Conservation (phyloP, 805 yeast species). For the Saturnispora ahearnii region DNA sequence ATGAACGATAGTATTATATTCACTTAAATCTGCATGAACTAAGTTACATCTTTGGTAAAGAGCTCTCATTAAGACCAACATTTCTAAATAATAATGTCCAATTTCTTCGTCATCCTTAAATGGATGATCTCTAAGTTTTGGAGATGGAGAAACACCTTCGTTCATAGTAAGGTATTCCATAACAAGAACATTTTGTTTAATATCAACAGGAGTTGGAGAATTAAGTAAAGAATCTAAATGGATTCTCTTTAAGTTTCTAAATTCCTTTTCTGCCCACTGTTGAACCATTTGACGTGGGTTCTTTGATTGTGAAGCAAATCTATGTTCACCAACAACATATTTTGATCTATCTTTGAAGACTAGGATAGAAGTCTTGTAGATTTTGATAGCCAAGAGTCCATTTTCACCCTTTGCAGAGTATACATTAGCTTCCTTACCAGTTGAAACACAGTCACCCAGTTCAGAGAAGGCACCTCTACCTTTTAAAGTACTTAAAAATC, state of each 20-base stretch:
- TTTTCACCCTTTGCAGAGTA: slow-evolving; percentile 59
- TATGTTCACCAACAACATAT: slow-evolving; percentile 91
- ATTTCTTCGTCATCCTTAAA: slow-evolving; percentile 57
- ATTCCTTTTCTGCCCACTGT: slow-evolving; percentile 98
- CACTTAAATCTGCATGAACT: slow-evolving; percentile 95
- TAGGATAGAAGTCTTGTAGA: slow-evolving; percentile 89
- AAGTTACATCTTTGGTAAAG: slow-evolving; percentile 82
- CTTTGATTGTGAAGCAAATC: slow-evolving; percentile 77
- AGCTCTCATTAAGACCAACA: slow-evolving; percentile 77
- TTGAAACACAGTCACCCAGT: slow-evolving; percentile 87
- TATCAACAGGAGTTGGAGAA: slow-evolving; percentile 87
- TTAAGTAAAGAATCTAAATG: slow-evolving; percentile 64
- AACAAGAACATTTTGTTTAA: slow-evolving; percentile 82
- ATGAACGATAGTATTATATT: slow-evolving; percentile 87
- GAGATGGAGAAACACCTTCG: slow-evolving; percentile 74
- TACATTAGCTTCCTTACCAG: slow-evolving; percentile 99
- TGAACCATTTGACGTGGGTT: slow-evolving; percentile 97
- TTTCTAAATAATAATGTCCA: slow-evolving; percentile 59
- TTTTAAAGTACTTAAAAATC: slow-evolving; percentile 71
- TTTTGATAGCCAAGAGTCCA: slow-evolving; percentile 64
- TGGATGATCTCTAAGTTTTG: slow-evolving; percentile 77
- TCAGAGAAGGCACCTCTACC: slow-evolving; percentile 76
- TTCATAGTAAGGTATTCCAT: slow-evolving; percentile 85
- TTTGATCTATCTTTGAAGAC: slow-evolving; percentile 97
- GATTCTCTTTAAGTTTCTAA: slow-evolving; percentile 80